These are phyloP conservation scores for Ophiostoma quercus DNA, from an alignment of 2,329 filamentous ascomycete species.

Conservation along the genomic window DNA sequence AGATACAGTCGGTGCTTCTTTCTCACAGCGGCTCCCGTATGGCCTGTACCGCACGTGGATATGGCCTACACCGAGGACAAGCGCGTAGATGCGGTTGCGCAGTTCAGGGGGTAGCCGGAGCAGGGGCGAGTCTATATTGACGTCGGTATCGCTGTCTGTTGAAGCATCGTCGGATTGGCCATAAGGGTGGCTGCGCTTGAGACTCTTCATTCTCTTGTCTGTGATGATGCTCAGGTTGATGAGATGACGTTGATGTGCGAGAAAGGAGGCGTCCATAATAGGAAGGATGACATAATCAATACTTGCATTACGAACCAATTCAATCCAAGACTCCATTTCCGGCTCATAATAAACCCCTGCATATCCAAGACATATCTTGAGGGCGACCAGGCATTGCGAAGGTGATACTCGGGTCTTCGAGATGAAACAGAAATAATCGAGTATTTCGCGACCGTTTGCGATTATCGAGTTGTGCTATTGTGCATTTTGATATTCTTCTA, in stretches of 20 bases:
- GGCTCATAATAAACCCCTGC: background rate
- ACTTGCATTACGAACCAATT: background rate
- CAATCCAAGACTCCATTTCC: background rate
- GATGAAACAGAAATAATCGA: conserved; percentile 3
- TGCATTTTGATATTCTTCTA: background rate
- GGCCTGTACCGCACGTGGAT: conserved; percentile 33
- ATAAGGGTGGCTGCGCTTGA: background rate
- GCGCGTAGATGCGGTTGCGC: conserved; percentile 35
- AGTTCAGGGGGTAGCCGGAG: conserved; percentile 35
- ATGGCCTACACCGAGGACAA: conserved; percentile 34
- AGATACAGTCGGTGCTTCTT: background rate
- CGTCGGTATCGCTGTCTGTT: conserved; percentile 31
- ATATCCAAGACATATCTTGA: background rate
- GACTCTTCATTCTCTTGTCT: background rate
- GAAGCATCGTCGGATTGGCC: conserved; percentile 9
- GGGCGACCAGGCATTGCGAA: background rate
- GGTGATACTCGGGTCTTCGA: background rate
- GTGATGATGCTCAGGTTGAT: background rate
- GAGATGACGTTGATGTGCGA: background rate
- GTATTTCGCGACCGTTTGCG: background rate
- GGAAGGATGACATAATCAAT: background rate
- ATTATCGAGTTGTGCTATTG: background rate
- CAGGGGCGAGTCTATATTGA: conserved; percentile 29
- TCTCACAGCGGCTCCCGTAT: background rate
- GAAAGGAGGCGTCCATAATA: conserved; percentile 3